Conservation (phyloP, 2,329 filamentous ascomycete species). For the Microcyclosporella mali region DNA sequence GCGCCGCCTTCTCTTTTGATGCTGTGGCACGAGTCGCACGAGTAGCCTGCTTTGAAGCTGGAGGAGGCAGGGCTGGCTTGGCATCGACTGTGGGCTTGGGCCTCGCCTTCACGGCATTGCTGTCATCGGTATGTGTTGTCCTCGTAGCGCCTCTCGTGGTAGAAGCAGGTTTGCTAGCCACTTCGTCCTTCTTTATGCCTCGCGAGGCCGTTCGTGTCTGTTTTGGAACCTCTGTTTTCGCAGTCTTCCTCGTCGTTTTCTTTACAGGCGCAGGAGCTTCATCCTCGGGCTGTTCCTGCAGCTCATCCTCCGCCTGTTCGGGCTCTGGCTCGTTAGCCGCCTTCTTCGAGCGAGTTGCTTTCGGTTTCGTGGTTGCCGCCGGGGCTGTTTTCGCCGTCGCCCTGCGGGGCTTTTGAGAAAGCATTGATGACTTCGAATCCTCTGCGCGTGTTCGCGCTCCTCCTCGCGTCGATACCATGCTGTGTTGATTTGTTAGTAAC, state of each 20-base stretch:
- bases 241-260: background rate
- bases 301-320: constrained; percentile 6
- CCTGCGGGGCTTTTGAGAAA: background rate
- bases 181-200: constrained; percentile 12
- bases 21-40: constrained; percentile 19
- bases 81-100: constrained; percentile 8
- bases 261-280: constrained; percentile 6
- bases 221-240: constrained; percentile 6
- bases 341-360: constrained; percentile 20
- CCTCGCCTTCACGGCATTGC: constrained; percentile 5
- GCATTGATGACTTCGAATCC: constrained; percentile 6
- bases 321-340: constrained; percentile 7
- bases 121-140: constrained; percentile 1
- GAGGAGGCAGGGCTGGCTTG: constrained; percentile 1
- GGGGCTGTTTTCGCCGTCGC: constrained; percentile 22
- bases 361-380: constrained; percentile 7
- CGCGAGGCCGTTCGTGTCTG: constrained; percentile 2
- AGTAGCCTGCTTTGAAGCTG: constrained; percentile 12
- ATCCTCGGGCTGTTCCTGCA: constrained; percentile 14
- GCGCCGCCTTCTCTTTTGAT: constrained; percentile 19
- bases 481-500: background rate
- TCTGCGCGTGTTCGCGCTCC: constrained; percentile 23
- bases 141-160: background rate
- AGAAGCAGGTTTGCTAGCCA: constrained; percentile 1
- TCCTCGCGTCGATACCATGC: constrained; percentile 33